phyloP scores from a whole-genome alignment of 345 rosid species.

The Syzygium grande region DNA sequence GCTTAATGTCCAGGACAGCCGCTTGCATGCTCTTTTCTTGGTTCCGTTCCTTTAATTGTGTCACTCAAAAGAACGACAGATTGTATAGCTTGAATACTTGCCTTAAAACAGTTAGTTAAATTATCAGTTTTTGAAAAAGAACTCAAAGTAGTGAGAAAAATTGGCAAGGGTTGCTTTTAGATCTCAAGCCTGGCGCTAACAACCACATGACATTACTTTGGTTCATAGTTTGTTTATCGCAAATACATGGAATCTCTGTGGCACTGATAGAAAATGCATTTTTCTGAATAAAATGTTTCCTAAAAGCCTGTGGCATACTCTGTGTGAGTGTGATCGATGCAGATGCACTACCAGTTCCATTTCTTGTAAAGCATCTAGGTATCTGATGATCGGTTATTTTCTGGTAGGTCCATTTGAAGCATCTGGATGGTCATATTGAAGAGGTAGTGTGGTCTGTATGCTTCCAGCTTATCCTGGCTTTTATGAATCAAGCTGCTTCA shows the following conservation, averaged over 20 bases:
- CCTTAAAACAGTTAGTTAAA: neutral
- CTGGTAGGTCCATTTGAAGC: constrained; percentile 84
- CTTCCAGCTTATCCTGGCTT: constrained; percentile 7
- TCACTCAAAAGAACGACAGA: neutral
- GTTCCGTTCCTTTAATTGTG: neutral
- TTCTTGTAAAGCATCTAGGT: neutral
- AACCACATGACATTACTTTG: neutral
- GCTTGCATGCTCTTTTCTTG: neutral
- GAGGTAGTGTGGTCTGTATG: constrained; percentile 41
- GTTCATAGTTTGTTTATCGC: neutral
- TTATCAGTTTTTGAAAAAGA: neutral
- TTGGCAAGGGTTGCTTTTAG: neutral
- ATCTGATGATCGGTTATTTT: neutral
- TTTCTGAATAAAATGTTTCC: neutral
- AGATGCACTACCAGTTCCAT: neutral
- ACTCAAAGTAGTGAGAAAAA: neutral
- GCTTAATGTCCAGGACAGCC: neutral
- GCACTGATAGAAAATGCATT: neutral
- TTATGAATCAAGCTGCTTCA: constrained; percentile 25
- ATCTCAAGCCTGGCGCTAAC: neutral
- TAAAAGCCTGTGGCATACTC: neutral
- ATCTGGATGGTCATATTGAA: constrained; percentile 90
- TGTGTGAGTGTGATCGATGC: neutral
- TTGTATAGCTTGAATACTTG: neutral
- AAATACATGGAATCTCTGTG: neutral